Evolutionary conservation across 2,329 filamentous ascomycete species (phyloP), one percentile per base, ranked within the genome.

Genomic region (Colletotrichum magnum): DNA sequence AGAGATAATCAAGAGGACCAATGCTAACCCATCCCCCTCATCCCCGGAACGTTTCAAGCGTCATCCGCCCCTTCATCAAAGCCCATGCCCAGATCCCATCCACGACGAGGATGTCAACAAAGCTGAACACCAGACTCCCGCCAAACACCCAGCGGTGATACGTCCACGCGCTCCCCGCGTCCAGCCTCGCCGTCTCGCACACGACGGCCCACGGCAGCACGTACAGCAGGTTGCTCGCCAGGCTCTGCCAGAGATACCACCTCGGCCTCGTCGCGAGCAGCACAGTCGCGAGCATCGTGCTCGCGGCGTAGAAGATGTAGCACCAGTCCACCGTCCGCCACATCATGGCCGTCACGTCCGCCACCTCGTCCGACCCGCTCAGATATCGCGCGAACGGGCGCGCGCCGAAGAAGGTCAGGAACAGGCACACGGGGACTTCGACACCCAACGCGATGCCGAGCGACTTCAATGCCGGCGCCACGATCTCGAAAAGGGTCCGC

Each of bases 141-240:
- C 90, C 90, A 79, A 93, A 93, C 0, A 93, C 87, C 28, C 92
- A 76, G 0, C 86, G 84, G 73, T 93, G 88, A 75, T 90, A 93
- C 0, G 83, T 89, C 91, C 90, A 93, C 0, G 91, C 90, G 73
- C 89, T 86, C 0, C 79, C 78, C 3, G 81, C 75, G 6, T 85
- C 83, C 53, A 91, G 78, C 2, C 78, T 63, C n/a, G 78, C 79
- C 5, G 79, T 82, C 58, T 85, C 87, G 68, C 87, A 89, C 0
- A 86, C 89, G 48, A 94, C 87, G 0, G 91, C 90, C 90, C 91
- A 94, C 0, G 91, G 91, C 3, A 94, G 78, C 0, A 93, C 90
- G 75, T 90, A 93, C 0, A 91, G 76, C 0, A 94, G 56, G 73
- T 93, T 94, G 6, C 90, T 92, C 0, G 81, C 85, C 1, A 94